Percentiles rank a stretch among this genome's conserved stretches.
These are phyloP conservation scores for Diutina sp. DNA, from an alignment of 1,139 yeast species.

Conservation along the genomic window DNA sequence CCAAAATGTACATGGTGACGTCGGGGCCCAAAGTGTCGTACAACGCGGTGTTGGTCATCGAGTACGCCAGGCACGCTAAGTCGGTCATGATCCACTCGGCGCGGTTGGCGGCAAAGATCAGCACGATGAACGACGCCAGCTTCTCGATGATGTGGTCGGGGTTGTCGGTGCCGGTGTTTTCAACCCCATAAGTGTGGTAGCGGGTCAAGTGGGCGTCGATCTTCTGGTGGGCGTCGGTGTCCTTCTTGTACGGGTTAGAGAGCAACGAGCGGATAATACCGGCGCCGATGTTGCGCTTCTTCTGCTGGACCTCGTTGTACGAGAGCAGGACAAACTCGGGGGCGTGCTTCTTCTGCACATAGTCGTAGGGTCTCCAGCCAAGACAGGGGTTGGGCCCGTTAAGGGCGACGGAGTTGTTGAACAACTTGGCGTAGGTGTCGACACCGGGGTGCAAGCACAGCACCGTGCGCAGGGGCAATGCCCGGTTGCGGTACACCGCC, in stretches of 20 bases:
- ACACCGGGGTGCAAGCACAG: neutral
- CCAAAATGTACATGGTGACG: slow-evolving; percentile 22
- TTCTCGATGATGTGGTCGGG: neutral
- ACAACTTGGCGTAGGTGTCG: neutral
- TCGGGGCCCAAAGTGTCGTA: slow-evolving; percentile 28
- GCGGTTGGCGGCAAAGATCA: slow-evolving; percentile 23
- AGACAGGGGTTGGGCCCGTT: slow-evolving; percentile 1
- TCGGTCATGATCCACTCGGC: slow-evolving; percentile 28
- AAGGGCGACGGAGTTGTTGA: neutral
- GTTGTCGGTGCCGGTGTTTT: neutral
- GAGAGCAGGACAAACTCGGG: neutral
- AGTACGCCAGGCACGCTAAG: slow-evolving; percentile 21
- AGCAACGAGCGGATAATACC: slow-evolving; percentile 1
- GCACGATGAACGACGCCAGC: slow-evolving; percentile 17
- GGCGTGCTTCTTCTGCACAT: neutral
- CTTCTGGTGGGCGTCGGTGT: neutral
- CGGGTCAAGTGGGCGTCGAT: neutral
- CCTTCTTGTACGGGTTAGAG: neutral
- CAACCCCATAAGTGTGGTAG: neutral
- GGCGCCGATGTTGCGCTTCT: neutral
- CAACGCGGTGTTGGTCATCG: slow-evolving; percentile 25
- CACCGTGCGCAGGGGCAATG: neutral
- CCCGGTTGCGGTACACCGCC: slow-evolving; percentile 1
- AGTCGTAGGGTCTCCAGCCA: slow-evolving; percentile 2
- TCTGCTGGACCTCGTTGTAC: neutral